Conservation (phyloP, 1,284 basidiomycete species). For the Microbotryum silenes-acaulis region DNA sequence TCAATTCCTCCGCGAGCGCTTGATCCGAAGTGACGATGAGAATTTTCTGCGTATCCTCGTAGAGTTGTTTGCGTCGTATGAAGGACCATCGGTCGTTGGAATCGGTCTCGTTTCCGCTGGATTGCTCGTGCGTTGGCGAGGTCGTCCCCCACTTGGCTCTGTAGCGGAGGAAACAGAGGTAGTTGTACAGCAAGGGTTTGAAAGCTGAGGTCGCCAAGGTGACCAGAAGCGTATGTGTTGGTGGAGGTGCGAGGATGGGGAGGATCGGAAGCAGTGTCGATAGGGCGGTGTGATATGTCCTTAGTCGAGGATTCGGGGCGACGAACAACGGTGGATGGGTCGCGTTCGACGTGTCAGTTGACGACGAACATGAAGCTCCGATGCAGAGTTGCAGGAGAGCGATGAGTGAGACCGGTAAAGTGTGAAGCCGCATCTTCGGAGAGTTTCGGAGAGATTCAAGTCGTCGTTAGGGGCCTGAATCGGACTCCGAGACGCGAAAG, state of each 20-base stretch:
- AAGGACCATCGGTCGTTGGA: no score
- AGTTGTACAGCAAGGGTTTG: constrained; percentile 32
- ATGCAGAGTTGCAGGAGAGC: no score
- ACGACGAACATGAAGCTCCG: no score
- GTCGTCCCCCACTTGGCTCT: constrained; percentile 22
- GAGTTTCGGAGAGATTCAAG: no score
- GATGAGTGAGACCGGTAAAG: no score
- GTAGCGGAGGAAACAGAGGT: constrained; percentile 31
- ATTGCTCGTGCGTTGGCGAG: constrained; percentile 1
- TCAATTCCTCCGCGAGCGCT: constrained; percentile 20
- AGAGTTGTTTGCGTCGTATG: neutral
- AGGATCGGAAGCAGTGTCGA: constrained; percentile 28
- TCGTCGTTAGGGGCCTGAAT: no score
- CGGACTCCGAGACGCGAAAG: no score
- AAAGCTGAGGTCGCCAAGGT: constrained; percentile 32
- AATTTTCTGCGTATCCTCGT: constrained; percentile 14
- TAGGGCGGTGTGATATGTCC: constrained; percentile 22
- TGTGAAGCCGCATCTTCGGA: no score
- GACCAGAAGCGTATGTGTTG: constrained; percentile 28
- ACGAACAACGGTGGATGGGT: no score
- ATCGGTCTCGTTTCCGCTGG: constrained; percentile 8
- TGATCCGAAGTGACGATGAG: constrained; percentile 31
- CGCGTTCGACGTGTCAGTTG: no score
- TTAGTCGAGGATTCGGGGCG: no score
- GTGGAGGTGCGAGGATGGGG: constrained; percentile 17